Conservation (phyloP, 2,329 filamentous ascomycete species). For the Aureobasidium sp. region DNA sequence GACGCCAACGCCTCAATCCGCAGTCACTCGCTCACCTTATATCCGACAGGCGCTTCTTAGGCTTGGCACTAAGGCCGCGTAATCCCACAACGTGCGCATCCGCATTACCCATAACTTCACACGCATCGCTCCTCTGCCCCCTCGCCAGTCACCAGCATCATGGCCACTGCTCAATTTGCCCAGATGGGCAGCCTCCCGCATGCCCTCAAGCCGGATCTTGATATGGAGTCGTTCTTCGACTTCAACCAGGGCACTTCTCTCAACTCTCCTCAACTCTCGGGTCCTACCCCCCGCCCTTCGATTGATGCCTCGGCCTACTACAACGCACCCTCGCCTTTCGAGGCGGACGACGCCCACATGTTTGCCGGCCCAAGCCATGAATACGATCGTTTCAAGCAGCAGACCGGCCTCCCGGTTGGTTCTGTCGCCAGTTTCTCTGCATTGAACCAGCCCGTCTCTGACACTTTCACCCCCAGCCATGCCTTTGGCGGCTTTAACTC, state of each 20-base stretch:
- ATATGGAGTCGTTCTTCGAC: conserved; percentile 33
- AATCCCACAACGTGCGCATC: conserved; percentile 10
- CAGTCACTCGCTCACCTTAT: background rate
- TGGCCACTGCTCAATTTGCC: conserved; percentile 16
- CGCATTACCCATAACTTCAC: conserved; percentile 9
- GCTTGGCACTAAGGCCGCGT: conserved; percentile 11
- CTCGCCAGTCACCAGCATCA: conserved; percentile 1
- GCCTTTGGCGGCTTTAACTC: conserved; percentile 52
- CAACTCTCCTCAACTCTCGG: conserved; percentile 22
- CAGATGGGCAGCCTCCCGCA: conserved; percentile 15
- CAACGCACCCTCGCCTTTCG: conserved; percentile 23
- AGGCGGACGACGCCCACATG: conserved; percentile 26
- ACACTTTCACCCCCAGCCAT: conserved; percentile 42
- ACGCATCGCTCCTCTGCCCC: conserved; percentile 10
- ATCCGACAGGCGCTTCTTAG: conserved; percentile 2
- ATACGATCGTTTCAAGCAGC: conserved; percentile 91
- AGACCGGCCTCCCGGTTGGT: conserved; percentile 83
- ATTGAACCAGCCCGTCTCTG: conserved; percentile 45
- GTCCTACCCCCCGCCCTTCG: conserved; percentile 18
- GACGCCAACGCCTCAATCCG: background rate
- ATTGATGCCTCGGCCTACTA: conserved; percentile 15
- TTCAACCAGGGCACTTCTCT: conserved; percentile 23
- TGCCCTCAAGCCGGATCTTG: conserved; percentile 28
- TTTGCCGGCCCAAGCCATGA: conserved; percentile 67
- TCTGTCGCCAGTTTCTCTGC: conserved; percentile 73